These are phyloP conservation scores for Yamadazyma jaroonii DNA, from an alignment of 1,139 yeast species.

Conservation along the genomic window DNA sequence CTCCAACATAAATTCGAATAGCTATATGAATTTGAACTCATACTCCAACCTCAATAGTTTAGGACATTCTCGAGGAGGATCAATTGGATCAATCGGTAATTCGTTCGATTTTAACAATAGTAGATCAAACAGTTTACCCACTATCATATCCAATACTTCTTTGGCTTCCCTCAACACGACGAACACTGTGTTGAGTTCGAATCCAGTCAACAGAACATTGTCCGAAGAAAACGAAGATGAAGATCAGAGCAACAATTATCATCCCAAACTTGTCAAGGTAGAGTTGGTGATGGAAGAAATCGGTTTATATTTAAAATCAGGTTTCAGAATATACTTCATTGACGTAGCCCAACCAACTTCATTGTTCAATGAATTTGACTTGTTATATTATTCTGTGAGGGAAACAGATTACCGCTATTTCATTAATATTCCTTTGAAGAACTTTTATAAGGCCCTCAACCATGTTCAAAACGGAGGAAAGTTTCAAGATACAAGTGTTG, in stretches of 20 bases:
- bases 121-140: constrained; percentile 6
- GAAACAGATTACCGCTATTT: constrained; percentile 43
- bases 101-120: not conserved
- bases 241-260: constrained; percentile 8
- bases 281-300: constrained; percentile 57
- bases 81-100: not conserved
- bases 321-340: constrained; percentile 55
- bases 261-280: constrained; percentile 34
- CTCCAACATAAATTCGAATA: not conserved
- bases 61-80: not conserved
- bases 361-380: constrained; percentile 43
- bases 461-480: constrained; percentile 31
- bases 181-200: constrained; percentile 6
- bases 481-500: constrained; percentile 17
- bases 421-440: constrained; percentile 43
- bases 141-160: constrained; percentile 6
- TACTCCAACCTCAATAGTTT: not conserved
- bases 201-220: not conserved
- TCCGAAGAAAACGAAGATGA: not conserved
- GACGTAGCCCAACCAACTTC: constrained; percentile 49
- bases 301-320: constrained; percentile 54
- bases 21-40: not conserved
- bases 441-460: constrained; percentile 40
- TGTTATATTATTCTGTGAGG: constrained; percentile 39
- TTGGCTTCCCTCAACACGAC: constrained; percentile 7